phyloP scores from a whole-genome alignment of 805 yeast species.

The Metschnikowia continentalis region DNA sequence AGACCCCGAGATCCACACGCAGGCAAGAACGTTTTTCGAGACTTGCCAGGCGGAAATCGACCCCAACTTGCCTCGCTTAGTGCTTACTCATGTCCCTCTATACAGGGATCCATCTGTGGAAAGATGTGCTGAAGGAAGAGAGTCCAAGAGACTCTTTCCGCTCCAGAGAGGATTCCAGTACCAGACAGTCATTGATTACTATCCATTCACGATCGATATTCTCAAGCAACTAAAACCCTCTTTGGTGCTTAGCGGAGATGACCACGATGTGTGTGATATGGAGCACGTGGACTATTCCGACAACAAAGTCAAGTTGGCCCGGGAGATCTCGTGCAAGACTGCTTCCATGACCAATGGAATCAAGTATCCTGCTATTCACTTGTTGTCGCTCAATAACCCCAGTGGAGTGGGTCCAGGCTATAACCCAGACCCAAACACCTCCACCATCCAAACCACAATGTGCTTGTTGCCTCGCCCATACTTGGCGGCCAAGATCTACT shows the following conservation, averaged over 20 bases:
- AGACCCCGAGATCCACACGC: conserved; percentile 40
- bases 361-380: conserved; percentile 76
- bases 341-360: conserved; percentile 94
- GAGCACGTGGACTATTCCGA: conserved; percentile 42
- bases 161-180: conserved; percentile 75
- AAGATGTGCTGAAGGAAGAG: conserved; percentile 74
- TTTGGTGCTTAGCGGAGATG: conserved; percentile 85
- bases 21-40: conserved; percentile 52
- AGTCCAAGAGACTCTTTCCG: conserved; percentile 61
- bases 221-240: conserved; percentile 59
- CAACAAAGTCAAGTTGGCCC: conserved; percentile 32
- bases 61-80: conserved; percentile 52
- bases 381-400: conserved; percentile 63
- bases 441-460: conserved; percentile 40
- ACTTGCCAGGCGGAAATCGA: conserved; percentile 20
- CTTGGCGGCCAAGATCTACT: conserved; percentile 19
- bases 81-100: conserved; percentile 86
- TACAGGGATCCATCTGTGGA: conserved; percentile 61
- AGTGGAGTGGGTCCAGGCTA: conserved; percentile 9
- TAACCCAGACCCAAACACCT: background rate
- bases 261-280: conserved; percentile 90
- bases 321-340: conserved; percentile 85
- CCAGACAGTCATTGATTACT: conserved; percentile 73
- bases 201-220: conserved; percentile 54
- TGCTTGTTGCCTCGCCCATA: conserved; percentile 59